Evolutionary conservation across 208 protist genomes (phyloP), one percentile per base, ranked within the genome.

Genomic region (Vickermania spadyakhi): DNA sequence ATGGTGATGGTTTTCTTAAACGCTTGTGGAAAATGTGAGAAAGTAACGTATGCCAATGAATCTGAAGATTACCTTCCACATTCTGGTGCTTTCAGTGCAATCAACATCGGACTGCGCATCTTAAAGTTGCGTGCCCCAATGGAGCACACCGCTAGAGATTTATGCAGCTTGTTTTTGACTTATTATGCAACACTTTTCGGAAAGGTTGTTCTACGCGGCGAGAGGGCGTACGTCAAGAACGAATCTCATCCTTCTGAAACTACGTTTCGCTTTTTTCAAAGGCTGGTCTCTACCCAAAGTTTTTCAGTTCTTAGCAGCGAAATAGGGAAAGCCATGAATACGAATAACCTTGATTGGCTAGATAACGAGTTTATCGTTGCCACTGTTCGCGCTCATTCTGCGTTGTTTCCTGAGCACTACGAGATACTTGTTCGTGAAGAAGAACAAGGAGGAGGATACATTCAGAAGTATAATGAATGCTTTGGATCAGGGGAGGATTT

Each of bases 301-400:
- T 89, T 83, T 56, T 75, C 26, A 41, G 70, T 84, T 26, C 57
- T 92, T 4, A 77, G 71, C 50, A 72, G 77, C 52, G 73, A 82
- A 26, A 73, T 92, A 0, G 78, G 68, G 23, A 78, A 73, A 29
- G 68, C 72, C 5, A 66, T 92, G 0, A 53, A 60, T 4, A 67
- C 72, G 1, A 66, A 70, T 21, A 71, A 77, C 53, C 61, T 72
- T 22, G 57, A 77, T 25, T 92, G 84, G 81, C 72, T 92, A 71
- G 76, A 92, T 55, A 92, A 92, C 63, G 81, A 89, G 63, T 92
- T 92, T 58, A 86, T 86, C 58, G 84, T 92, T 11, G 81, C 81
- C 13, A 66, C 72, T n/a, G 75, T 92, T 2, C 81, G 81, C 3
- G 70, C 64, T 0, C 76, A 89, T 30, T 62, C 72, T 1, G 60